These are phyloP conservation scores for Plectosphaerella plurivora DNA, from an alignment of 2,329 filamentous ascomycete genomes.

Conservation along the genomic window DNA sequence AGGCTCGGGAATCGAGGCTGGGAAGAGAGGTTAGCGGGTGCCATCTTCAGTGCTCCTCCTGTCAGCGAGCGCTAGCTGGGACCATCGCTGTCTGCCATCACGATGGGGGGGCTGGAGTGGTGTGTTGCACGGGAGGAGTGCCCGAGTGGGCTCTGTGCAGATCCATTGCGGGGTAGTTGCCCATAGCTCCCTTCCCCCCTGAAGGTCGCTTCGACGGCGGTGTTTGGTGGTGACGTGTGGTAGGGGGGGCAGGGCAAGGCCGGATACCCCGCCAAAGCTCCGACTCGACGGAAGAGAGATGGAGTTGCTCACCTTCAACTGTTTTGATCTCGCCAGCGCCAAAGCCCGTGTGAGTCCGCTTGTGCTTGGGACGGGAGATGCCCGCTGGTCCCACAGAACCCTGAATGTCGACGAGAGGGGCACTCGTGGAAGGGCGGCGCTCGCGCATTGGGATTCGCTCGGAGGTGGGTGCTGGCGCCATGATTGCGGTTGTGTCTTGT, in stretches of 20 bases:
- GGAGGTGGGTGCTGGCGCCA: slow-evolving; percentile 21
- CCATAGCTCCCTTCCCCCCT: not conserved
- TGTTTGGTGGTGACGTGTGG: not conserved
- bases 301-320: slow-evolving; percentile 66
- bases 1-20: slow-evolving; percentile 78
- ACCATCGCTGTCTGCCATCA: too few species aligned
- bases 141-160: slow-evolving; percentile 14
- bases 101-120: slow-evolving; percentile 1
- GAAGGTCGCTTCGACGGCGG: not conserved
- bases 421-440: slow-evolving; percentile 75
- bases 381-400: slow-evolving; percentile 84
- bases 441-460: slow-evolving; percentile 54
- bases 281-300: not conserved
- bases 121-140: slow-evolving; percentile 2
- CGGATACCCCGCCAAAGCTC: not conserved
- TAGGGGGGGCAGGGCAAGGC: not conserved
- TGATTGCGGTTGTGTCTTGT: slow-evolving; percentile 11
- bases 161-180: slow-evolving; percentile 18
- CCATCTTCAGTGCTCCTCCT: not conserved
- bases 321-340: slow-evolving; percentile 87
- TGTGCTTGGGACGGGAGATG: slow-evolving; percentile 87
- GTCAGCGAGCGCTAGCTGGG: not conserved
- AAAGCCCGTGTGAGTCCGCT: slow-evolving; percentile 92
- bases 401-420: slow-evolving; percentile 80
- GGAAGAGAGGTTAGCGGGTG: slow-evolving; percentile 2